Conservation (phyloP, 202 grass and related monocot species). For the Zoysia matrella region DNA sequence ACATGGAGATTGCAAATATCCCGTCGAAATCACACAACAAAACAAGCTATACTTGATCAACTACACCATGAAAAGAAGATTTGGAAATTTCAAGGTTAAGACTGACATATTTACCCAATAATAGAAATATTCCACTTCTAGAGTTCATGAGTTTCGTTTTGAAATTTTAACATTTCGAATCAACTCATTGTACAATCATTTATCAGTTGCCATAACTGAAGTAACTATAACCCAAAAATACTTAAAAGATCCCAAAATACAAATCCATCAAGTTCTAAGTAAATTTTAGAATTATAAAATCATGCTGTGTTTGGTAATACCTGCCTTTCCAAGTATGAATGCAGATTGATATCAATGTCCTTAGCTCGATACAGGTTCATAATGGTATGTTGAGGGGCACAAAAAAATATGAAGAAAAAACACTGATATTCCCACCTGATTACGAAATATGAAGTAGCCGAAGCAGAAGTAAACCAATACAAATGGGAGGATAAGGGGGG, state of each 20-base stretch:
- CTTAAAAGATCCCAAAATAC: background rate
- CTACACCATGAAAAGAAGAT: background rate
- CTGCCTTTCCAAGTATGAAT: background rate
- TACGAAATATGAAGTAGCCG: constrained; percentile 92
- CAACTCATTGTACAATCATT: no score
- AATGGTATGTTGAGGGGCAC: background rate
- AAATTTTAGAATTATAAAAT: background rate
- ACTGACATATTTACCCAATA: background rate
- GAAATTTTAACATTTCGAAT: background rate
- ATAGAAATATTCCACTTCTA: background rate
- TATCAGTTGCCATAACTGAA: background rate
- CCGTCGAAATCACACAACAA: background rate
- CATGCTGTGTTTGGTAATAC: no score
- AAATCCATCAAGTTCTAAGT: background rate
- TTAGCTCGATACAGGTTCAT: constrained; percentile 32
- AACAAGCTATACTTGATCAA: background rate
- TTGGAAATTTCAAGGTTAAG: background rate
- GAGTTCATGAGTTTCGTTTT: background rate
- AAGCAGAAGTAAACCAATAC: constrained; percentile 88
- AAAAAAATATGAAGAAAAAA: constrained; percentile 20
- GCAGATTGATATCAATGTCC: background rate
- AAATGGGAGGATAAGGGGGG: constrained; percentile 49
- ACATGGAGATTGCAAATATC: constrained; percentile 14
- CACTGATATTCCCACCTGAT: constrained; percentile 64
- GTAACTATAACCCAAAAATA: background rate